A percentile compares a stretch with the other conserved stretches of the same genome.
phyloP scores from a whole-genome alignment of 2,329 filamentous ascomycete species.

The Lachnellula cervina region DNA sequence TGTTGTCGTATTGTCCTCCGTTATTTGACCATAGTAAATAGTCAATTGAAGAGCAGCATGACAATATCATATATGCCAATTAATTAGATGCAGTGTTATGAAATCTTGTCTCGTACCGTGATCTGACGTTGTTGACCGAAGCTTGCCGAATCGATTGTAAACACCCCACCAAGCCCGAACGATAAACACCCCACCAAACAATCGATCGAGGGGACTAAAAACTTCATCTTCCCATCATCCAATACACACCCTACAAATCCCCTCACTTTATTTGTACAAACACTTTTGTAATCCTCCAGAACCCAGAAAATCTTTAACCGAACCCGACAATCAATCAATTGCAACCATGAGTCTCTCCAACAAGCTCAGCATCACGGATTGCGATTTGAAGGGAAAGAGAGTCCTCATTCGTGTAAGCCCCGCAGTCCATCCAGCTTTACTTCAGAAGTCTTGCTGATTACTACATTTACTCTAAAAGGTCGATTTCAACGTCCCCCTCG shows the following conservation, averaged over 20 bases:
- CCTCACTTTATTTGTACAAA: constrained; percentile 8
- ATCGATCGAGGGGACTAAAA: constrained; percentile 8
- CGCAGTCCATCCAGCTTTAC: background rate
- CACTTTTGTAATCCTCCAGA: background rate
- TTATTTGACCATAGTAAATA: too few species aligned
- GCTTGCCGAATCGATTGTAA: background rate
- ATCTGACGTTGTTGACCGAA: background rate
- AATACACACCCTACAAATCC: constrained; percentile 10
- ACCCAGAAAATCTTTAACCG: background rate
- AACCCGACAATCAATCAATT: constrained; percentile 12
- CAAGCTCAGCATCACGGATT: constrained; percentile 95
- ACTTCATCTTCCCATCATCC: constrained; percentile 16
- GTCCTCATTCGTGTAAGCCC: constrained; percentile 87
- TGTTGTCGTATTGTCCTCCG: too few species aligned
- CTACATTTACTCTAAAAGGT: constrained; percentile 52
- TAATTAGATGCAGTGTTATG: background rate
- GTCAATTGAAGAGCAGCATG: too few species aligned
- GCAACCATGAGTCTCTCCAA: constrained; percentile 89
- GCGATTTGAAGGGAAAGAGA: constrained; percentile 96
- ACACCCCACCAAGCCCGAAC: constrained; percentile 2
- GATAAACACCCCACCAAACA: background rate
- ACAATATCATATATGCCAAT: background rate
- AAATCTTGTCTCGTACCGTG: background rate
- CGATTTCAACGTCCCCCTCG: constrained; percentile 99
- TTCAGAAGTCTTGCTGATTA: background rate